A percentile compares a stretch with the other conserved stretches of the same genome.
Evolutionary conservation across 2,329 filamentous ascomycete species (phyloP).

Genomic region (Penicillium sp.): DNA sequence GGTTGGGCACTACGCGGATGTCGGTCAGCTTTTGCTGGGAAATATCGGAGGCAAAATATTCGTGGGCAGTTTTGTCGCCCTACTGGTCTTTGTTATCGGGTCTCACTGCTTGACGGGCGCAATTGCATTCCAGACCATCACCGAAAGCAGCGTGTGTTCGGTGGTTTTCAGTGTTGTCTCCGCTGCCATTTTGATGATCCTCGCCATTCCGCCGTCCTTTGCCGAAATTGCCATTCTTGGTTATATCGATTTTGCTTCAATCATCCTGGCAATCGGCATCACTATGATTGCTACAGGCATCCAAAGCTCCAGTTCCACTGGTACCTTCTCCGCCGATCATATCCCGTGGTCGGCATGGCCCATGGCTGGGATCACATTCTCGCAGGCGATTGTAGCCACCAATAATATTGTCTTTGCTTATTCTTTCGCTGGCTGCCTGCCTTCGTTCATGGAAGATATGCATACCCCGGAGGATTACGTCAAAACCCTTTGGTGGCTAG

Average conservation of each 20-base stretch:
- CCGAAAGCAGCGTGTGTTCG: neutral
- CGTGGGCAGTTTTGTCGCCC: conserved; percentile 7
- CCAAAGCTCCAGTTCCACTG: conserved; percentile 12
- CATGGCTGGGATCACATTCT: conserved; percentile 1
- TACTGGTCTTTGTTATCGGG: conserved; percentile 4
- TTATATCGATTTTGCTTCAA: conserved; percentile 29
- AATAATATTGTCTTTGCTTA: conserved; percentile 7
- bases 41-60: conserved; percentile 1
- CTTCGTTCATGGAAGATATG: conserved; percentile 6
- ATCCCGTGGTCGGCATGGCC: conserved; percentile 8
- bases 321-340: conserved; percentile 11
- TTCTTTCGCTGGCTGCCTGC: conserved; percentile 3
- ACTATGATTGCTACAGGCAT: conserved; percentile 27
- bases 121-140: conserved; percentile 2
- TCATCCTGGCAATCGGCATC: conserved; percentile 24
- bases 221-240: too few relatives aligned
- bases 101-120: conserved; percentile 4
- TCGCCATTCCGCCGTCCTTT: conserved; percentile 26
- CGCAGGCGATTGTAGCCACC: conserved; percentile 2
- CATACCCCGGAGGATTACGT: conserved; percentile 4
- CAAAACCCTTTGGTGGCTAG: conserved; percentile 7
- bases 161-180: conserved; percentile 3
- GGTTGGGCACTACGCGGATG: conserved; percentile 4
- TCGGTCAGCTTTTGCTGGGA: neutral
- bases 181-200: conserved; percentile 16